A percentile compares a stretch with the other conserved stretches of the same genome.
Conservation (phyloP, 371 early-diverging fungal genomes). For the Smittium culicis region DNA sequence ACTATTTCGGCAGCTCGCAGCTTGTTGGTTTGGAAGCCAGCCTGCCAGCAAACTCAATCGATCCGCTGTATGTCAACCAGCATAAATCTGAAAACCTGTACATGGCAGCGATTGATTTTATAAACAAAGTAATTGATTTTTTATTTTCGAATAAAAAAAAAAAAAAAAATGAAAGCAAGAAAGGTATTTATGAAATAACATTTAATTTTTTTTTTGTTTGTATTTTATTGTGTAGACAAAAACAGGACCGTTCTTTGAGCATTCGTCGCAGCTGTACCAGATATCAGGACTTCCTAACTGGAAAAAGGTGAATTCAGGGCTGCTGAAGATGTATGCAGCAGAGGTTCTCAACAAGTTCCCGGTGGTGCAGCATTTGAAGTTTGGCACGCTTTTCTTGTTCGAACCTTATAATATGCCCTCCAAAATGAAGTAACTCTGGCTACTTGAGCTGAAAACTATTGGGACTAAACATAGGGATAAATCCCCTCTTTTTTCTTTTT, state of each 20-base stretch:
- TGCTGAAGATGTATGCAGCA: constrained; percentile 96
- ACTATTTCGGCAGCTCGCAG: constrained; percentile 88
- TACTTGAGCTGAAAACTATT: no score
- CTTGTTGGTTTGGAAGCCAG: constrained; percentile 35
- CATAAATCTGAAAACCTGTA: constrained; percentile 66
- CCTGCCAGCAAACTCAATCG: constrained; percentile 19
- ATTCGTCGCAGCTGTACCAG: constrained; percentile 93
- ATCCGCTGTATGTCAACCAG: constrained; percentile 5
- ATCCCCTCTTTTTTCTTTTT: no score
- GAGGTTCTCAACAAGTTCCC: constrained; percentile 93
- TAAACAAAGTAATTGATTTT: constrained; percentile 38
- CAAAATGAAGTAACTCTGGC: no score
- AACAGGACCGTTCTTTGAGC: constrained; percentile 40
- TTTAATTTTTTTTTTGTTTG: no score
- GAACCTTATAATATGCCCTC: constrained; percentile 3
- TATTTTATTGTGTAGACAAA: constrained; percentile 19
- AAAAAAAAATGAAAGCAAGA: no score
- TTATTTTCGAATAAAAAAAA: background rate
- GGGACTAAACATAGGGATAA: no score
- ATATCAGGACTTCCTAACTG: constrained; percentile 82
- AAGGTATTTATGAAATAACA: no score
- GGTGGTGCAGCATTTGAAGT: constrained; percentile 96
- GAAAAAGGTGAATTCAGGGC: constrained; percentile 87
- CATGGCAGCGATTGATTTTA: constrained; percentile 73
- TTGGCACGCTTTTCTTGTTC: constrained; percentile 47